Conservation (phyloP, 768 basidiomycete species). For the Chiua virens region DNA sequence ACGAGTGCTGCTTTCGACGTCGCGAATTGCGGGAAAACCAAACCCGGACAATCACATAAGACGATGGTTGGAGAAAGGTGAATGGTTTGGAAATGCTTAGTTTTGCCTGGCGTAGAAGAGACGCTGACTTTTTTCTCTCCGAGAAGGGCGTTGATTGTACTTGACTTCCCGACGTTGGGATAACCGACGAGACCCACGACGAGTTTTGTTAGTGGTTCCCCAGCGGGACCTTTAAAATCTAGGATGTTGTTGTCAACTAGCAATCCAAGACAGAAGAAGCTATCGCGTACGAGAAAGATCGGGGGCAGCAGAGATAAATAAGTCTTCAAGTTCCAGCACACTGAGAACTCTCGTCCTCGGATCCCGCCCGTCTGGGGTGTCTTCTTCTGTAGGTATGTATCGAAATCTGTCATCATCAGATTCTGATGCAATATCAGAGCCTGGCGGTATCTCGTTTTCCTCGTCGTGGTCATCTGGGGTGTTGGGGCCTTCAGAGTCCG, state of each 20-base stretch:
- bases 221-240: slow-evolving; percentile 63
- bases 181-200: slow-evolving; percentile 94
- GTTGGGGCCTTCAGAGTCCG: slow-evolving; percentile 30
- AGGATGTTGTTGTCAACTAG: slow-evolving; percentile 6
- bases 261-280: neutral
- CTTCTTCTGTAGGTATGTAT: slow-evolving; percentile 57
- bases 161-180: slow-evolving; percentile 98
- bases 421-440: slow-evolving; percentile 30
- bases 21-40: slow-evolving; percentile 98
- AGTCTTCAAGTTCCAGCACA: slow-evolving; percentile 83
- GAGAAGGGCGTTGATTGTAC: slow-evolving; percentile 93
- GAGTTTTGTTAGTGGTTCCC: slow-evolving; percentile 61
- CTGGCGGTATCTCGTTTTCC: slow-evolving; percentile 24
- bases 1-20: slow-evolving; percentile 95
- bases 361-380: slow-evolving; percentile 51
- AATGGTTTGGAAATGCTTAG: slow-evolving; percentile 99
- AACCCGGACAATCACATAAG: slow-evolving; percentile 95
- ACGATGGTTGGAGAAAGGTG: slow-evolving; percentile 84
- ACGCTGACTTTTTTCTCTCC: slow-evolving; percentile 98
- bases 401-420: slow-evolving; percentile 40
- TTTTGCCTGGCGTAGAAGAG: slow-evolving; percentile 96
- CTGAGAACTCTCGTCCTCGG: slow-evolving; percentile 75
- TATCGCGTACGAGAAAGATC: slow-evolving; percentile 57
- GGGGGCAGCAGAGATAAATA: slow-evolving; percentile 74
- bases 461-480: slow-evolving; percentile 32